Base-by-base conservation (phyloP, 345 rosid species). In the Zanthoxylum bungeanum region DNA sequence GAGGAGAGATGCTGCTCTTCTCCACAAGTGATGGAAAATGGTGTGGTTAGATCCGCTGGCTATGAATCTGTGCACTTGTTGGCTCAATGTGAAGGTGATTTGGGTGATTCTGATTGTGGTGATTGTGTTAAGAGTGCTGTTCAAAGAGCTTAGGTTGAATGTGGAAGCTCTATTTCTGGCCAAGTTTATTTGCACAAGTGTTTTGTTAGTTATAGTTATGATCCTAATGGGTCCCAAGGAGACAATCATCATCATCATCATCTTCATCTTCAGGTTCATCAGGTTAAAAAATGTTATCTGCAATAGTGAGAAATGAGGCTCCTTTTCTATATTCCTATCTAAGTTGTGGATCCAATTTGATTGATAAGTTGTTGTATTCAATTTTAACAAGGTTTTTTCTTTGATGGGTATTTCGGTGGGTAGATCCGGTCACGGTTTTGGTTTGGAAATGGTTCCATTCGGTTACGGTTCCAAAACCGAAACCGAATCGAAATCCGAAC, bases 141-240 rank as follows among this genome's bases (percentile, higher is more conserved):
- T n/a, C n/a, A n/a, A n/a, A n/a, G n/a, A n/a, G n/a, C 97, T 73
- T 97, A 95, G 76, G 97, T 88, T 5, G 99, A 95, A 71, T 95
- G 99, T 78, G 99, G 99, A 30, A 80, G 82, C 74, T 79, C 99
- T 39, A 77, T 76, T 16, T 90, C 93, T 4, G 97, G 91, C 64
- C 98, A 95, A 82, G 75, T 95, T 34, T 95, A 92, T 82, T 84
- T 95, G 3, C 90, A 92, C 36, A 95, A 95, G 65, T 95, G 99
- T 82, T 92, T 92, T 42, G 68, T 92, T n/a, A 89, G 89, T 75
- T 95, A 85, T 66, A 83, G 61, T 40, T 91, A 89, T 77, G 89
- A 84, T 64, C 92, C 99, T 19, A 91, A 89, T 84, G 99, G 55
- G 86, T 86, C 39, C 96, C 93, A 9, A 80, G 76, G 71, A 78